A percentile compares a stretch with the other conserved stretches of the same genome.
Conservation (phyloP, 1,284 basidiomycete genomes). For the Amylostereum areolatum region DNA sequence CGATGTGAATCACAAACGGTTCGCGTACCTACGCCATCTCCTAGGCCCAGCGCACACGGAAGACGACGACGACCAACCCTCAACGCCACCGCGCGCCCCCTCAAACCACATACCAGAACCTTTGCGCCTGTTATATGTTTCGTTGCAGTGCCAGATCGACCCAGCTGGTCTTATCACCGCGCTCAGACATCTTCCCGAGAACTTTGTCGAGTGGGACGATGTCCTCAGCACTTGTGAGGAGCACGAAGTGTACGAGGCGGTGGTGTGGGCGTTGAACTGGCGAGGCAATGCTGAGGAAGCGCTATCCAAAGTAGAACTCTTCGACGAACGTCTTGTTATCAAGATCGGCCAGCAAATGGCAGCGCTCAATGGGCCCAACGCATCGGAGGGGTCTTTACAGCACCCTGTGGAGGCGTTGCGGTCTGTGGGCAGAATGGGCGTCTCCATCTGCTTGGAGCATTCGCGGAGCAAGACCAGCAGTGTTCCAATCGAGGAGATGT, state of each 20-base stretch:
- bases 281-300: slow-evolving; percentile 61
- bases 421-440: slow-evolving; percentile 54
- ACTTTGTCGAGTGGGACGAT: slow-evolving; percentile 54
- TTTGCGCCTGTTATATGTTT: slow-evolving; percentile 62
- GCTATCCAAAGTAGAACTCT: slow-evolving; percentile 58
- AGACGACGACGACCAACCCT: slow-evolving; percentile 34
- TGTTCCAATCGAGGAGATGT: slow-evolving; percentile 76
- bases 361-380: slow-evolving; percentile 15
- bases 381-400: slow-evolving; percentile 25
- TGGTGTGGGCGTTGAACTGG: slow-evolving; percentile 78
- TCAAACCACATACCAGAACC: slow-evolving; percentile 39
- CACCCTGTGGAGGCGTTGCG: slow-evolving; percentile 37
- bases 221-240: slow-evolving; percentile 64
- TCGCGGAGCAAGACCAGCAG: slow-evolving; percentile 41
- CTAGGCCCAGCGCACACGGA: slow-evolving; percentile 52
- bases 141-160: slow-evolving; percentile 69
- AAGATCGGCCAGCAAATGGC: slow-evolving; percentile 42
- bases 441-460: slow-evolving; percentile 63
- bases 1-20: slow-evolving; percentile 49
- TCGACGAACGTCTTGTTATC: slow-evolving; percentile 52
- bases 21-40: slow-evolving; percentile 76
- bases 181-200: slow-evolving; percentile 52
- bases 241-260: slow-evolving; percentile 64
- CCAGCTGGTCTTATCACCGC: slow-evolving; percentile 62
- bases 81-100: slow-evolving; percentile 18